Evolutionary conservation across 2,329 filamentous ascomycete genomes (phyloP), one percentile per base, ranked within the genome.

Genomic region (Fusarium nygamai): DNA sequence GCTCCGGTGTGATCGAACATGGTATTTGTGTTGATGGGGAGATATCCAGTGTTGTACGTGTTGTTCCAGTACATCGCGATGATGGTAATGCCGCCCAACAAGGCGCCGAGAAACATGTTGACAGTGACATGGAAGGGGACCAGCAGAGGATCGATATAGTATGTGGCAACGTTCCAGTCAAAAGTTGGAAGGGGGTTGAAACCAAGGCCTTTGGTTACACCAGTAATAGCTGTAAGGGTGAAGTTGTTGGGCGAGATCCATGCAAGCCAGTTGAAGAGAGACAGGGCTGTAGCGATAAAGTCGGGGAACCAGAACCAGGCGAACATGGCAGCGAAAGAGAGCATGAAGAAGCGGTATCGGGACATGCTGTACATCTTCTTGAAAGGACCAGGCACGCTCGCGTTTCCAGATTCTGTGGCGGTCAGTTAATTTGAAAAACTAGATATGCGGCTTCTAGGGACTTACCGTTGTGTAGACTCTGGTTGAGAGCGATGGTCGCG

Each of bases 251-350:
- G 87, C 0, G 84, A 80, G 61, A 90, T 89, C 88, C 88, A 90
- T 0, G 86, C 85, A 68, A 89, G 84, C 86, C 87, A 90, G 79
- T 84, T 87, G 78, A 90, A 89, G 36, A 82, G 78, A 9, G 75
- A 78, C 1, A 76, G 8, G 0, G 75, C 69, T 20, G 66, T 58
- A 4, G 61, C 67, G 8, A 77, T 78, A 3, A 75, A 57, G 2
- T 78, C 74, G 1, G 75, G 75, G 46, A 77, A 76, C 75, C 75
- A 77, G 29, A 77, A 77, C 64, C 69, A 77, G 10, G 76, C 59
- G 14, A 77, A 78, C 75, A 77, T 77, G 44, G 67, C 58, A 1
- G 16, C 67, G 20, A 73, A 78, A 1, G 73, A 54, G 1, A 76
- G 3, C 13, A 77, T 41, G 47, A 77, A 77, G 47, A 77, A 77